Percentiles rank a stretch among this genome's conserved stretches.
Conservation (phyloP, 768 basidiomycete genomes). For the Pisolithus microcarpus region DNA sequence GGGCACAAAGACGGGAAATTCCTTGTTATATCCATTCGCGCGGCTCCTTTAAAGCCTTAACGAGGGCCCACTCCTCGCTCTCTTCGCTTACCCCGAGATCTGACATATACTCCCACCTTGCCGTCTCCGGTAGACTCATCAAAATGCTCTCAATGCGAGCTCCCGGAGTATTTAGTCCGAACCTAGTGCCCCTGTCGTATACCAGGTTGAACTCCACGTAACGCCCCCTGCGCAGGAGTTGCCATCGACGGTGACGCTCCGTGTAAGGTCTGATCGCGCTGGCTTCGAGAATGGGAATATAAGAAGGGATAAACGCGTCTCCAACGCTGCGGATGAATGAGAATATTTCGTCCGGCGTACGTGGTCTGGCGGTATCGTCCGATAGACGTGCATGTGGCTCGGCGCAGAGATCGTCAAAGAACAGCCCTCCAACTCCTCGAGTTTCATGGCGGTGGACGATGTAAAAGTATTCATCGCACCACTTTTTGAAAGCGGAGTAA, state of each 20-base stretch:
- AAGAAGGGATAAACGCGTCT: constrained; percentile 81
- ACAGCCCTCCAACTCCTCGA: constrained; percentile 89
- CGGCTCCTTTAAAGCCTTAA: constrained; percentile 56
- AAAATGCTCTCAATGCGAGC: constrained; percentile 85
- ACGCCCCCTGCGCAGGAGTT: constrained; percentile 81
- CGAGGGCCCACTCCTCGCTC: constrained; percentile 58
- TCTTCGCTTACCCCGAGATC: constrained; percentile 58
- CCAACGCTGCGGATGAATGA: constrained; percentile 64
- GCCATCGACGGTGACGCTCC: constrained; percentile 80
- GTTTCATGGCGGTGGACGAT: constrained; percentile 82
- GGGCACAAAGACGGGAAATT: background rate
- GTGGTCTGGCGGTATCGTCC: constrained; percentile 41
- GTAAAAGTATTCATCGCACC: constrained; percentile 98
- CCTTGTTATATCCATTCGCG: constrained; percentile 48
- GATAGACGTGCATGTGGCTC: constrained; percentile 58
- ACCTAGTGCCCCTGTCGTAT: constrained; percentile 82
- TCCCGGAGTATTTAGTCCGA: constrained; percentile 77
- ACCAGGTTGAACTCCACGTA: constrained; percentile 95
- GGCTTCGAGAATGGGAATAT: constrained; percentile 73
- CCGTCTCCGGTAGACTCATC: constrained; percentile 83
- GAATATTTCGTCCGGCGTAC: constrained; percentile 65
- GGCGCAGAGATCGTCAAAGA: constrained; percentile 88
- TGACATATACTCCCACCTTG: constrained; percentile 85
- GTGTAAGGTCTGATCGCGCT: constrained; percentile 51
- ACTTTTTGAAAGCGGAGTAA: constrained; percentile 79